These are phyloP conservation scores for Chlamydomonas applanata DNA, from an alignment of 139 green algal species.

Conservation along the genomic window DNA sequence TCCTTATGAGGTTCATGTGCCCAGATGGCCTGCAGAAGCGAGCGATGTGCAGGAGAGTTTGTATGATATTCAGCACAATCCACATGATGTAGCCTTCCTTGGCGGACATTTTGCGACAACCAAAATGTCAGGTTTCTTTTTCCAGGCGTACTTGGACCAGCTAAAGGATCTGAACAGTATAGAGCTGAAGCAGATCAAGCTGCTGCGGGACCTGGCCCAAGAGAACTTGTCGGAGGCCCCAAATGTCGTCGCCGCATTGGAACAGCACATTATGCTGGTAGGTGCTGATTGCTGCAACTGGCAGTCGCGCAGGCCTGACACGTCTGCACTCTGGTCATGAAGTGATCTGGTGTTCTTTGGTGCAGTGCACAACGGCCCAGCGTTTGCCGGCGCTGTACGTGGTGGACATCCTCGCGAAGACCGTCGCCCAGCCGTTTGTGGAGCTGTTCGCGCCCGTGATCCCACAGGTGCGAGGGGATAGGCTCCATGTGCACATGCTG, in stretches of 20 bases:
- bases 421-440: conserved; percentile 1
- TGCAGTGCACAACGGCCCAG: conserved; percentile 4
- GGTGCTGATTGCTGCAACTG: neutral
- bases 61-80: too few relatives aligned
- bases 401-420: conserved; percentile 42
- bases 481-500: too few relatives aligned
- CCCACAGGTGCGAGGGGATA: too few relatives aligned
- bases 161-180: conserved; percentile 22
- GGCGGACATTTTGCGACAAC: too few relatives aligned
- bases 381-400: conserved; percentile 26
- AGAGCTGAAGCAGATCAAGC: conserved; percentile 26
- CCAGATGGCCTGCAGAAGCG: too few relatives aligned
- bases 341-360: neutral
- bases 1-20: too few relatives aligned
- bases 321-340: too few relatives aligned
- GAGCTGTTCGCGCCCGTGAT: neutral
- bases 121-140: too few relatives aligned
- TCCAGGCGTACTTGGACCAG: conserved; percentile 13
- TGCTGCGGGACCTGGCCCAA: conserved; percentile 29
- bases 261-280: conserved; percentile 23
- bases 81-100: too few relatives aligned
- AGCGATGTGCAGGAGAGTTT: too few relatives aligned
- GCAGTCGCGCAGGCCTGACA: too few relatives aligned
- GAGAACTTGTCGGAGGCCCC: conserved; percentile 21
- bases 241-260: conserved; percentile 18